Evolutionary conservation across 2,329 filamentous ascomycete genomes (phyloP), one percentile per base, ranked within the genome.

Genomic region (Claviceps sp.): DNA sequence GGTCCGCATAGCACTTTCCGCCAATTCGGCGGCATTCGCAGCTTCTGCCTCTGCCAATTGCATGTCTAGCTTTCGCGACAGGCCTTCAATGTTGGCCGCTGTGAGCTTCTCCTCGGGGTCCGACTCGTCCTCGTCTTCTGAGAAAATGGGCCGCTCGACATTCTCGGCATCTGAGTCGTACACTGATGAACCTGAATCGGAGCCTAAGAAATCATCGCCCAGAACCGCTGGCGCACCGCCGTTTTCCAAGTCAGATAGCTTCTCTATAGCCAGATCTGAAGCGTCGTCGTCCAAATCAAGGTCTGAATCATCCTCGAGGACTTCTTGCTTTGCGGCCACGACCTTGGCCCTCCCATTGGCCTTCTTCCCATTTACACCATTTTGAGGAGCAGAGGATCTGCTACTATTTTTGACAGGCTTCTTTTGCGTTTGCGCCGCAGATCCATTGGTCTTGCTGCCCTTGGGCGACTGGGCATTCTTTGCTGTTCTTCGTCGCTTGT

Each of bases 21-120:
- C 81, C 64, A 97, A 71, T 66, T 98, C 93, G 37, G 84, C 85
- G 59, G 90, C 82, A 23, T 88, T 88, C 55, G 90, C 87, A 23
- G 83, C 88, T 17, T 84, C 88, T 56, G 95, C 87, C 54, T 85
- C 77, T 45, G 86, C 85, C 62, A 79, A 74, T 63, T 93, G 75
- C 61, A 79, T 74, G 65, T 98, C 91, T 52, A 98, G 70, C 66
- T 89, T 91, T 60, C 82, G 78, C 51, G 91, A 90, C 52, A 98
- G 73, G 53, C 93, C 93, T 61, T 85, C 93, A 56, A 98, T 97
- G 68, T 98, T 98, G 56, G 93, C 93, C 1, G 90, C 90, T 49
- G 88, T 98, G 58, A 98, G 77, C 65, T 83, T 85, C 70, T 96
- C 90, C 69, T 95, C 88, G 5, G 82, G 84, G 60, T 94, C 88